Evolutionary conservation across 228 moss, liverwort and hornwort species (phyloP), one percentile per base, ranked within the genome.

Genomic region (Sphagnum fallax): DNA sequence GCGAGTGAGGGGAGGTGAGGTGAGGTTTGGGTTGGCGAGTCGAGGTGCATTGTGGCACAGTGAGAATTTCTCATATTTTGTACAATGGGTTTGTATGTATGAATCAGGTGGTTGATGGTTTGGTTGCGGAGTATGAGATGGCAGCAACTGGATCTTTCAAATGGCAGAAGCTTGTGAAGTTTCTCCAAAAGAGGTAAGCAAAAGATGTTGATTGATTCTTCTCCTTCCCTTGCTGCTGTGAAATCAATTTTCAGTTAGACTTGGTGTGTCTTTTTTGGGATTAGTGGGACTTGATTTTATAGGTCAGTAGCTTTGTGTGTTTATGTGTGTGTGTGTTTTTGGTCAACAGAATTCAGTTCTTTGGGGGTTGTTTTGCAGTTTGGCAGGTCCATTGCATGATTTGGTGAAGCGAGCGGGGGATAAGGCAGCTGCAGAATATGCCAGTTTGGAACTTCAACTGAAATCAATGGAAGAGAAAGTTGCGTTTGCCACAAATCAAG

Each of bases 111-210:
- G 70, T 93, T 8, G 86, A 88, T 69, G 78, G 82, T 11, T 77
- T 90, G 11, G 79, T 86, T 47, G 75, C 80, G 10, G 88, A 93
- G 63, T 93, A 93, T 66, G 90, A 90, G 63, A 68, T 80, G 50
- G 74, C 86, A 16, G 84, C 84, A 53, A 82, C 73, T 58, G 92
- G 92, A 53, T 71, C 83, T 60, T 73, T 81, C 48, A 93, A 93
- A 69, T 93, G 88, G 90, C 92, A 93, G 76, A 90, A 90, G 71
- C 90, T 93, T 65, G 87, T 81, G 4, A 90, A 75, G 65, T 73
- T 93, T 61, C 65, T 93, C 50, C 88, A 83, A 11, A 93, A 90
- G 67, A 79, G 86, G 91, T 88, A 71, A 0, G 69, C 14, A 48
- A 65, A 8, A 4, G 13, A 47, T 65, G 1, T 4, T 63, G 15